Percentiles rank a stretch among this genome's conserved stretches.
Evolutionary conservation across 768 basidiomycete genomes (phyloP).

Genomic region (Stropharia rugosoannulata): DNA sequence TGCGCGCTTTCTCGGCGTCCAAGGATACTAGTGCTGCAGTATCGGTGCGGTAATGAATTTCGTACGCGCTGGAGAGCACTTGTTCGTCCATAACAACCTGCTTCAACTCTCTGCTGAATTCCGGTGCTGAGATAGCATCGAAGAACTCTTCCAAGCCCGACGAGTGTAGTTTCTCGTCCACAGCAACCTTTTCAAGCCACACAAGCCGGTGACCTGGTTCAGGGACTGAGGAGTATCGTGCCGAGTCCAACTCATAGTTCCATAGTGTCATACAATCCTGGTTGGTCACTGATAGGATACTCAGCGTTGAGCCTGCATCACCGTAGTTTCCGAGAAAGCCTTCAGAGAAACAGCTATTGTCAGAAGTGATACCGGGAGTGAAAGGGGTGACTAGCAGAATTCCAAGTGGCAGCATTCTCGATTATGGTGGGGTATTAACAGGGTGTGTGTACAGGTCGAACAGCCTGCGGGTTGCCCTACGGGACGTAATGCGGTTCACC

Average conservation of each 20-base stretch:
- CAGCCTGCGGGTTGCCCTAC: no score
- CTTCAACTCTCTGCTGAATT: neutral
- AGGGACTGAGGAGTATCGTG: conserved; percentile 20
- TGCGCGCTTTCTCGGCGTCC: conserved; percentile 33
- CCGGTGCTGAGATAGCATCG: conserved; percentile 7
- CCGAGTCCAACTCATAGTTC: conserved; percentile 24
- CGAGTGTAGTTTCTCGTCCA: conserved; percentile 43
- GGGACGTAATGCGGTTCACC: no score
- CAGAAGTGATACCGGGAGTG: conserved; percentile 33
- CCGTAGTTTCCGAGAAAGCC: conserved; percentile 59
- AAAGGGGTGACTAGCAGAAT: conserved; percentile 48
- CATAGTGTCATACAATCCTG: conserved; percentile 38
- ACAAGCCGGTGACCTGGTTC: conserved; percentile 40
- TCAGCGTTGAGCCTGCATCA: conserved; percentile 35
- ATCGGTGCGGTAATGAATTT: conserved; percentile 41
- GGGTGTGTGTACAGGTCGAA: neutral
- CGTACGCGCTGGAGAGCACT: conserved; percentile 16
- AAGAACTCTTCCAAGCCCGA: conserved; percentile 16
- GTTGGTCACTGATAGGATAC: conserved; percentile 40
- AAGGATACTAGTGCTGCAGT: conserved; percentile 53
- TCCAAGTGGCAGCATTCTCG: conserved; percentile 17
- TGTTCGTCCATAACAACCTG: conserved; percentile 18
- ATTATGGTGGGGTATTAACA: neutral
- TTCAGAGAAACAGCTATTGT: conserved; percentile 43
- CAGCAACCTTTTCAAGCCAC: conserved; percentile 57